Evolutionary conservation across 345 rosid genomes (phyloP), one percentile per base, ranked within the genome.

Genomic region (Populus euphratica): DNA sequence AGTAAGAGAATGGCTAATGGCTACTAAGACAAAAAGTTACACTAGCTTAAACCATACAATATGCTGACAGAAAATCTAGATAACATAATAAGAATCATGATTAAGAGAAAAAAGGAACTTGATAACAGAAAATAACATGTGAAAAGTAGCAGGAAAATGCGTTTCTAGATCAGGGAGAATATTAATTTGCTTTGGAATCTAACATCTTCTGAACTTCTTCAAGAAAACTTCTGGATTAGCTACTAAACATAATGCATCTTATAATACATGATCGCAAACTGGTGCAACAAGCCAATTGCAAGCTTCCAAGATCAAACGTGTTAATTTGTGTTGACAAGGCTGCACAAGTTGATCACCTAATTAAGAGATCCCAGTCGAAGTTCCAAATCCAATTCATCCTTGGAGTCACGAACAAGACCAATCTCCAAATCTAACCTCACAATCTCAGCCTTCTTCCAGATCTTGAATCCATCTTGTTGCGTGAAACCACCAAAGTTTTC

Each of bases 311-410:
- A 23, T 62, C 4, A 1, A 23, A 4, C 14, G 27, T 62, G 16
- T 25, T 62, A 29, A 39, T 13, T 61, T 49, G 62, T 29, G 27
- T 31, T 64, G 25, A 64, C 6, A 66, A 13, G 54, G 72, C 65
- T 54, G 56, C 52, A 5, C 54, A 49, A 49, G 21, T 49, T 49
- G 52, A 47, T 47, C 54, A 49, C 54, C 21, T 49, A 49, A 49
- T 49, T 14, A 5, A 49, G 20, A 49, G 54, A 49, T 49, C 54
- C 54, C 54, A 49, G 54, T 49, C 99, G 93, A 86, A 95, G 99
- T 78, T 95, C 98, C 80, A 95, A 93, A 82, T 95, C 99, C 79
- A 95, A 79, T 77, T 90, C 94, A 68, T 92, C 83, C 61, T 85
- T 84, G 65, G 91, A 75, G 27, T 86, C 85, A 56, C 83, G 74